These are phyloP conservation scores for Neopestalotiopsis sp. DNA, from an alignment of 2,329 filamentous ascomycete genomes.

Conservation along the genomic window DNA sequence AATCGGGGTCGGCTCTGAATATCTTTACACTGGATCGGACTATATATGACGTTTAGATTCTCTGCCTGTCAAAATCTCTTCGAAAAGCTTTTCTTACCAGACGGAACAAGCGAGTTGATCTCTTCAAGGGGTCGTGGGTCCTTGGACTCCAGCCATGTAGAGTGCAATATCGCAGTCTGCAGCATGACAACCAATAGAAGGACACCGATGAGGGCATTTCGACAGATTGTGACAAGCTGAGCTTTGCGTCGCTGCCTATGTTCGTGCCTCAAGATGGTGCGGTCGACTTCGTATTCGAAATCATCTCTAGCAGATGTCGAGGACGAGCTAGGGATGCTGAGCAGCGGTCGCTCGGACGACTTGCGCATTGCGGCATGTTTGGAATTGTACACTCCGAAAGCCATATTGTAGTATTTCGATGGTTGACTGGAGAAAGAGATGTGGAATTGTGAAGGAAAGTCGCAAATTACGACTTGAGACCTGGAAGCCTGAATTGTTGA, in stretches of 20 bases:
- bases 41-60: neutral
- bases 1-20: neutral
- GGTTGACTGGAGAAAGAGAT: neutral
- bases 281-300: neutral
- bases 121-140: neutral
- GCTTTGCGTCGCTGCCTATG: neutral
- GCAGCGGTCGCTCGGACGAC: neutral
- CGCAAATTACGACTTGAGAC: neutral
- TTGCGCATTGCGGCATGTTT: neutral
- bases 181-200: neutral
- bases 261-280: neutral
- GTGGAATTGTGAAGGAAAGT: neutral
- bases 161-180: neutral
- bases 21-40: neutral
- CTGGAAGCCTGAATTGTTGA: neutral
- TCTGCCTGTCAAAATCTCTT: neutral
- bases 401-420: neutral
- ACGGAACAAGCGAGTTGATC: neutral
- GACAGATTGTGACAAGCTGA: neutral
- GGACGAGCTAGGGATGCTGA: neutral
- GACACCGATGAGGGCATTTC: neutral
- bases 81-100: neutral
- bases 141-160: neutral
- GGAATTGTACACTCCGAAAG: neutral
- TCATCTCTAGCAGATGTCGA: neutral